Evolutionary conservation across 208 protist species (phyloP).

Genomic region (Trypanosoma avium): DNA sequence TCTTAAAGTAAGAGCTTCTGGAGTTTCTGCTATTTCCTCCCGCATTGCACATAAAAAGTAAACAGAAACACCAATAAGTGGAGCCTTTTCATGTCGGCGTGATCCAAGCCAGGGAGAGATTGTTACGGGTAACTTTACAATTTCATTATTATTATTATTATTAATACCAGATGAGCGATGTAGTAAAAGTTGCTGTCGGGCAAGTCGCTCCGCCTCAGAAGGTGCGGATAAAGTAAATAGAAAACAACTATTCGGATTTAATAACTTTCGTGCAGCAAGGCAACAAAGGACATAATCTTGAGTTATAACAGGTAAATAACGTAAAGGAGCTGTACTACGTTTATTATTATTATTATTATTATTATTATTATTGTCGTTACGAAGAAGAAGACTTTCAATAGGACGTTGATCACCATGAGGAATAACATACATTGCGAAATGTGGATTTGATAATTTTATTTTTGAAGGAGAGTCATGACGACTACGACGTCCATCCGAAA

Average conservation of each 20-base stretch:
- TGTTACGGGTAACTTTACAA: conserved; percentile 3
- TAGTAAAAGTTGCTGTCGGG: background rate
- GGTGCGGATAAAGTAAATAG: conserved; percentile 51
- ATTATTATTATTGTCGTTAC: background rate
- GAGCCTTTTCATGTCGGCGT: conserved; percentile 24
- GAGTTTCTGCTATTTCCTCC: background rate
- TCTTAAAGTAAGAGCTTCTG: conserved; percentile 29
- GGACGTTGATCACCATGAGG: conserved; percentile 27
- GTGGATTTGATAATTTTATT: background rate
- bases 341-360: too few species aligned
- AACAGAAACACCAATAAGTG: conserved; percentile 24
- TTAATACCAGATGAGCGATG: too few species aligned
- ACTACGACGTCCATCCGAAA: background rate
- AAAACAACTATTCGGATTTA: conserved; percentile 59
- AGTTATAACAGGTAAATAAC: conserved; percentile 32
- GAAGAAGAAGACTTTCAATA: conserved; percentile 4
- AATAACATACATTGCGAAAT: conserved; percentile 16
- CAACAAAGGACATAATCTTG: conserved; percentile 42
- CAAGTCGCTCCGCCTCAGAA: conserved; percentile 38
- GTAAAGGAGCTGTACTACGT: too few species aligned
- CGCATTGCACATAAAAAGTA: conserved; percentile 27
- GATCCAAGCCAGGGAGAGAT: conserved; percentile 19
- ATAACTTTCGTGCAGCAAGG: conserved; percentile 39
- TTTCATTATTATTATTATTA: too few species aligned
- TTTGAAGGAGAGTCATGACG: background rate